A percentile compares a stretch with the other conserved stretches of the same genome.
Conservation (phyloP, 352 stramenopile genomes). For the Globisporangium apiculatum region DNA sequence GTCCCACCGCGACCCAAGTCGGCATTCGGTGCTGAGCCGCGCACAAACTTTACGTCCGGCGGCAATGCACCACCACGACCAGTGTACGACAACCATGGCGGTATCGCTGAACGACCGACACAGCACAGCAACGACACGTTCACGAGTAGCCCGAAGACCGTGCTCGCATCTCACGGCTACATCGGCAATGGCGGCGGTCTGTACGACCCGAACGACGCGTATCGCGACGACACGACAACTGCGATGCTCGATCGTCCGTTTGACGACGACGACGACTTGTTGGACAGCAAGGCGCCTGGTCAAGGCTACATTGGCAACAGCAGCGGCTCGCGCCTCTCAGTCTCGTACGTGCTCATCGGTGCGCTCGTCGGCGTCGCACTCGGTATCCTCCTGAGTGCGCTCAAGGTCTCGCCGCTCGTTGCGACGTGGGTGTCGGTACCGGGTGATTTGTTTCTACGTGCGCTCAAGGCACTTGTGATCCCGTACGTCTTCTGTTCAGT, state of each 20-base stretch:
- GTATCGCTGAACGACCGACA: not conserved
- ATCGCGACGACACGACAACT: slow-evolving; percentile 7
- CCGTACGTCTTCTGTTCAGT: slow-evolving; percentile 81
- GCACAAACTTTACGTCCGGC: slow-evolving; percentile 9
- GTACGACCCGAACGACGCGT: slow-evolving; percentile 1
- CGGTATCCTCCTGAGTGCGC: slow-evolving; percentile 35
- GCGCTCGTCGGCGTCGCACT: slow-evolving; percentile 42
- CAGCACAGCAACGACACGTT: slow-evolving; percentile 10
- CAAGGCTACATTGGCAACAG: slow-evolving; percentile 20
- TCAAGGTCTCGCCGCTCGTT: slow-evolving; percentile 33
- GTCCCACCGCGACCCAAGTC: not conserved
- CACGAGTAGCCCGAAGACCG: slow-evolving; percentile 30
- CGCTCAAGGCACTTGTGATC: slow-evolving; percentile 69
- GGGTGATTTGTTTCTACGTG: slow-evolving; percentile 67
- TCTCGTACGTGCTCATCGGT: slow-evolving; percentile 45
- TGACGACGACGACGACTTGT: slow-evolving; percentile 4
- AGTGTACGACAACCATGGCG: slow-evolving; percentile 2
- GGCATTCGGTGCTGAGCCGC: not conserved
- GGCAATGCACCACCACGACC: slow-evolving; percentile 1
- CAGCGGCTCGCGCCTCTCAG: slow-evolving; percentile 41
- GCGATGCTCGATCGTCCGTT: slow-evolving; percentile 6
- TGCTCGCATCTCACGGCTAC: slow-evolving; percentile 30
- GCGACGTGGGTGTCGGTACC: slow-evolving; percentile 62
- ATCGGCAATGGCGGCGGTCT: not conserved
- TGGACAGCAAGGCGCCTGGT: slow-evolving; percentile 1